phyloP scores from a whole-genome alignment of 352 stramenopile species.

The Phytophthora foliorum region DNA sequence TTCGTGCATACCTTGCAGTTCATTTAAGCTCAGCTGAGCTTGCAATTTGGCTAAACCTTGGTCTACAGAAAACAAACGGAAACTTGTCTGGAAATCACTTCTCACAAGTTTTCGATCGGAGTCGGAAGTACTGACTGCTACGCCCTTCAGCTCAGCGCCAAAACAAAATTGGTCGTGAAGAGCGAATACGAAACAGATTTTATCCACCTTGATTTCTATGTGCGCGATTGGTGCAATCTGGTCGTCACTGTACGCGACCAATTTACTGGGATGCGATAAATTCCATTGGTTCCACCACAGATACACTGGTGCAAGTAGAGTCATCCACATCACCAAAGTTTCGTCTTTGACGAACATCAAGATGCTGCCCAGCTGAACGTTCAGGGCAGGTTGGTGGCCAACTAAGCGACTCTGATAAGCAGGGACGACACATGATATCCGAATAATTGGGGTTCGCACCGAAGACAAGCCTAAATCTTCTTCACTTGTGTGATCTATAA shows the following conservation, averaged over 20 bases:
- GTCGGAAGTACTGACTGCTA: slow-evolving; percentile 50
- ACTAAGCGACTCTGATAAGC: slow-evolving; percentile 86
- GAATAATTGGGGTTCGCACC: slow-evolving; percentile 42
- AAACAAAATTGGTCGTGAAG: slow-evolving; percentile 74
- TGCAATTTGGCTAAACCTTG: slow-evolving; percentile 46
- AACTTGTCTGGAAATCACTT: slow-evolving; percentile 43
- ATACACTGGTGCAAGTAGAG: slow-evolving; percentile 79
- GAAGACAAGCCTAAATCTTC: slow-evolving; percentile 19
- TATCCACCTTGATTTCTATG: slow-evolving; percentile 56
- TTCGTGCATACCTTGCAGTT: slow-evolving; percentile 45
- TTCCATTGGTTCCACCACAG: slow-evolving; percentile 90
- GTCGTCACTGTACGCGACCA: slow-evolving; percentile 50
- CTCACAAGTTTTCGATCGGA: slow-evolving; percentile 41
- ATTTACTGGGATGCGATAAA: slow-evolving; percentile 71
- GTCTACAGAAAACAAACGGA: slow-evolving; percentile 52
- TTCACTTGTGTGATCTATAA: slow-evolving; percentile 45
- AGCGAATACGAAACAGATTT: slow-evolving; percentile 62
- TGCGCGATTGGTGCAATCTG: slow-evolving; percentile 78
- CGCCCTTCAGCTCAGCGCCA: slow-evolving; percentile 47
- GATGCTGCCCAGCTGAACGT: slow-evolving; percentile 60
- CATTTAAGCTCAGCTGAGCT: slow-evolving; percentile 27
- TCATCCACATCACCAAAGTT: slow-evolving; percentile 82
- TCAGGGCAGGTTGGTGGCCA: slow-evolving; percentile 72
- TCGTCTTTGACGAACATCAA: slow-evolving; percentile 80
- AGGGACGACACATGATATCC: slow-evolving; percentile 74